Evolutionary conservation across 768 basidiomycete genomes (phyloP).

Genomic region (Mycena vulgaris): DNA sequence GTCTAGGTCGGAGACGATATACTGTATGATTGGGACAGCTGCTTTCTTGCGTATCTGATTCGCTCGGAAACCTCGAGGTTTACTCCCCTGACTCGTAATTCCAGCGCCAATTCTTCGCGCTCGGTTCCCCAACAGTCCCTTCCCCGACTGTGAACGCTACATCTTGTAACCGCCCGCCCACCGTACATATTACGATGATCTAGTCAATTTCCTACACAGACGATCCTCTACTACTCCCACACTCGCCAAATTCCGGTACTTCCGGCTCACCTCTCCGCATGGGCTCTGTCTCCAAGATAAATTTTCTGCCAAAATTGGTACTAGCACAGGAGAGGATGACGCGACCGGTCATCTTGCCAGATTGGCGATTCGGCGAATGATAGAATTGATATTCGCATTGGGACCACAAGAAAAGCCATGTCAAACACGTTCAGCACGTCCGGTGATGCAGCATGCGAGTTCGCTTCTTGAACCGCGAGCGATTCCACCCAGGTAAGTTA

Average conservation of each 20-base stretch:
- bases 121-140: no score
- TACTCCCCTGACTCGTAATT: no score
- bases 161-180: no score
- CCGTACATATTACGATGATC: no score
- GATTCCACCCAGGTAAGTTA: no score
- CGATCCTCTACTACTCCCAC: background rate
- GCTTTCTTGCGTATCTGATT: background rate
- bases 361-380: background rate
- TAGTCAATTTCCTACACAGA: no score
- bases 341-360: background rate
- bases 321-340: background rate
- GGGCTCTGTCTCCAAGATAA: background rate
- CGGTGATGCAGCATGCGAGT: background rate
- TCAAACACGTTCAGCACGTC: background rate
- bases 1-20: no score
- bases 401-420: background rate
- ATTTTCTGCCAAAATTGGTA: background rate
- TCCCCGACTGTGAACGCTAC: no score
- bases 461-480: background rate
- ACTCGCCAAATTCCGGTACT: background rate
- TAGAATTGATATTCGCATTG: background rate
- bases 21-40: background rate
- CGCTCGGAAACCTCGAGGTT: slow-evolving; percentile 9
- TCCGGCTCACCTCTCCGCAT: background rate
- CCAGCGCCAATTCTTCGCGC: no score